Percentiles rank a stretch among this genome's conserved stretches.
Conservation (phyloP, 306 rosid species). For the Lathyrus tuberosus region DNA sequence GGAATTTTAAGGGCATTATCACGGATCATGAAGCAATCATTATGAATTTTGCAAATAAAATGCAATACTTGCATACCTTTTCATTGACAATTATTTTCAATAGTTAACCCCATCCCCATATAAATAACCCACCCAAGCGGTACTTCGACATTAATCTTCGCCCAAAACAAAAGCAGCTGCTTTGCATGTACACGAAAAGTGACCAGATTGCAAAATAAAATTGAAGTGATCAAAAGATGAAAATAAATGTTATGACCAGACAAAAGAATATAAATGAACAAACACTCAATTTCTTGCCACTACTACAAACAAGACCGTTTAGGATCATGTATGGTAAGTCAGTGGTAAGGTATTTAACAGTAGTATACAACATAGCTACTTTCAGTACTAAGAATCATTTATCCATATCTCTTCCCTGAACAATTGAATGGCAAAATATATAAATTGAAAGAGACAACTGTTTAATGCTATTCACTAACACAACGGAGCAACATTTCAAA, state of each 20-base stretch:
- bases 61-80: neutral
- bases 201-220: conserved; percentile 13
- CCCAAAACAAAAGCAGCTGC: neutral
- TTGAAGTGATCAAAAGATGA: neutral
- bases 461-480: conserved; percentile 36
- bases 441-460: conserved; percentile 16
- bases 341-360: conserved; percentile 37
- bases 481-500: conserved; percentile 22
- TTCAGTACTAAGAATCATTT: conserved; percentile 41
- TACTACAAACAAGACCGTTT: conserved; percentile 39
- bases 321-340: conserved; percentile 35
- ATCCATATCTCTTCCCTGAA: conserved; percentile 42
- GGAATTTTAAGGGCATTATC: too few species aligned
- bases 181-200: neutral
- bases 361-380: conserved; percentile 56
- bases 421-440: conserved; percentile 33
- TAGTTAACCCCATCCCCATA: neutral
- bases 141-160: neutral
- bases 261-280: conserved; percentile 42
- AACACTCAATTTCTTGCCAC: conserved; percentile 44
- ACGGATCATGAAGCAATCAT: neutral
- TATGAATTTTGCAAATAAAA: neutral
- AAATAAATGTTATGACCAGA: neutral
- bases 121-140: too few species aligned
- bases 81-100: neutral